Base-by-base conservation (phyloP, 345 rosid species). In the Eucalyptus melliodora region DNA sequence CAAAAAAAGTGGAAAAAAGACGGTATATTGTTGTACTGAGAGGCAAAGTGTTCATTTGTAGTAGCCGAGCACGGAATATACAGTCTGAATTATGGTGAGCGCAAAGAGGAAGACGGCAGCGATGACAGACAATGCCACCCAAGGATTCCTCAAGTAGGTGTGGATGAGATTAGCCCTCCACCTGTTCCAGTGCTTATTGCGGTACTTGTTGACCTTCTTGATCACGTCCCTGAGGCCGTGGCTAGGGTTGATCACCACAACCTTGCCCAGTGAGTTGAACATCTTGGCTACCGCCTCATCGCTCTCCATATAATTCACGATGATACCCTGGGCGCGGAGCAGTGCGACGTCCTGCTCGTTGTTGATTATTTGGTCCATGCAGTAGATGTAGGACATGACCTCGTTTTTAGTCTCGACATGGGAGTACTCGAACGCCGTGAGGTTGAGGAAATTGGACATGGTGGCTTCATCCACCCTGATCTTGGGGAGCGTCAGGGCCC, bases 151-250 rank as follows among this genome's bases (percentile, higher is more conserved):
- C 45, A 93, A 94, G 87, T 94, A 93, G 50, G 92, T 89, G 86
- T 92, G 93, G n/a, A 93, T 90, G 37, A 93, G 91, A 89, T 93
- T 94, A 49, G 94, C 92, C 15, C 94, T 90, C 94, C 95, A 93
- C 87, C 87, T 91, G 40, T 94, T 90, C 93, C 93, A 90, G 15
- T 90, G 60, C 90, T 91, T 92, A 45, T 86, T 92, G 91, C 86
- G 88, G 86, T 92, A 92, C 3, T 86, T 88, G 53, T 72, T 91
- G 23, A 95, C 94, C 86, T 86, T 16, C 53, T 50, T 0, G 7
- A 50, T 0, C 53, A 50, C 17, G 53, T 50, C 3, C 7, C 1
- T 2, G 17, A 50, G 53, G 53, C 19, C 6, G 53, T 0, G 1
- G 53, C 53, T 15, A 17, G 0, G 17, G 0, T 15, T 2, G 53